These are phyloP conservation scores for Parastagonospora nodorum DNA, from an alignment of 2,329 filamentous ascomycete species.

Conservation along the genomic window DNA sequence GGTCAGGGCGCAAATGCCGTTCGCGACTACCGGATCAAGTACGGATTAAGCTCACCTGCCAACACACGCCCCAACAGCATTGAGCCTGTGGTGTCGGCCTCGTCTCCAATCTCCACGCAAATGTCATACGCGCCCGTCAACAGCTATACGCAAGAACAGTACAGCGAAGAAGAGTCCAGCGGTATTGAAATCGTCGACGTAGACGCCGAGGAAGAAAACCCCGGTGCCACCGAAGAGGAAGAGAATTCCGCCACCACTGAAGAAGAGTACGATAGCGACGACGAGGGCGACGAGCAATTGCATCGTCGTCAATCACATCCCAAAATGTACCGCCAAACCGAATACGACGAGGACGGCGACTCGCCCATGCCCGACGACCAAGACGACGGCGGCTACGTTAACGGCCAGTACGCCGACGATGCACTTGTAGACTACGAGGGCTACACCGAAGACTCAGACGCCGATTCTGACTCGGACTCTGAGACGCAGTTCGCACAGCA, in stretches of 20 bases:
- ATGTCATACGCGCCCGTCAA: slow-evolving; percentile 21
- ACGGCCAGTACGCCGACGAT: too few species aligned
- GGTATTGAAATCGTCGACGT: slow-evolving; percentile 13
- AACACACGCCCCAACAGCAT: slow-evolving; percentile 17
- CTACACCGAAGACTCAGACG: too few species aligned
- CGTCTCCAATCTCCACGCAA: slow-evolving; percentile 30
- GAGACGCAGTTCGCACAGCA: too few species aligned
- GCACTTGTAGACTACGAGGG: too few species aligned
- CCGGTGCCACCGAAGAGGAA: slow-evolving; percentile 10
- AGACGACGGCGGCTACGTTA: too few species aligned
- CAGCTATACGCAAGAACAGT: slow-evolving; percentile 8
- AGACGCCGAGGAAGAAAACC: slow-evolving; percentile 14
- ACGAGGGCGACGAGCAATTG: slow-evolving; percentile 9
- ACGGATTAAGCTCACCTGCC: slow-evolving; percentile 19
- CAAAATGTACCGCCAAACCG: too few species aligned
- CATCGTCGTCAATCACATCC: not conserved
- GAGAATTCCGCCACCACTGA: slow-evolving; percentile 8
- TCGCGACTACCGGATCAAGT: slow-evolving; percentile 29
- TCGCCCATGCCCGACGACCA: too few species aligned
- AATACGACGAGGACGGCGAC: too few species aligned
- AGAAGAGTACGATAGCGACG: slow-evolving; percentile 17
- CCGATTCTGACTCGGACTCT: too few species aligned
- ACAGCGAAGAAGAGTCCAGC: slow-evolving; percentile 13
- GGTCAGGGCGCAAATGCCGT: slow-evolving; percentile 40
- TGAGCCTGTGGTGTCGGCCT: slow-evolving; percentile 23